These are phyloP conservation scores for Strobilomyces dryophilus DNA, from an alignment of 768 basidiomycete species.

Conservation along the genomic window DNA sequence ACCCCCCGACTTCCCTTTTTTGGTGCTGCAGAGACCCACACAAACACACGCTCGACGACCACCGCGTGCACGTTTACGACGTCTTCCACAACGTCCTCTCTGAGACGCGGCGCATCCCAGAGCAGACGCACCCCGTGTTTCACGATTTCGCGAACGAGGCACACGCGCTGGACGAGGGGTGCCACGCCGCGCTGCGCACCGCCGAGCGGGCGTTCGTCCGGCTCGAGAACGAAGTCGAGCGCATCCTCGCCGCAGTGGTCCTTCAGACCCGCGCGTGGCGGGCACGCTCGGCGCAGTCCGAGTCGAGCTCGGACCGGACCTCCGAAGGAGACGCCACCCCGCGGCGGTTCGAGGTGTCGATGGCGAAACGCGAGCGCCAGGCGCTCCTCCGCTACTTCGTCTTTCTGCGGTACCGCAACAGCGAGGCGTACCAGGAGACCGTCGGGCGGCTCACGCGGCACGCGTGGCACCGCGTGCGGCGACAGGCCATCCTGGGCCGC, in stretches of 20 bases:
- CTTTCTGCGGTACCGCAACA: constrained; percentile 58
- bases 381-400: constrained; percentile 47
- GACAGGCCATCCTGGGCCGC: constrained; percentile 23
- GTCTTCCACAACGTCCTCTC: constrained; percentile 47
- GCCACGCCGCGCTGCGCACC: constrained; percentile 33
- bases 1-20: neutral
- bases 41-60: constrained; percentile 31
- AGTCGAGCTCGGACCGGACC: neutral
- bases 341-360: constrained; percentile 18
- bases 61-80: constrained; percentile 49
- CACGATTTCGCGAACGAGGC: constrained; percentile 34
- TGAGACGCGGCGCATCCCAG: constrained; percentile 40
- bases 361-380: constrained; percentile 30
- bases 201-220: constrained; percentile 41
- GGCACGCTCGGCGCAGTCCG: neutral
- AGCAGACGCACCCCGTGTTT: constrained; percentile 37
- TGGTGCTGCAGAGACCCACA: constrained; percentile 19
- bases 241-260: constrained; percentile 33
- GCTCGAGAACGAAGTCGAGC: constrained; percentile 42
- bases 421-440: constrained; percentile 41
- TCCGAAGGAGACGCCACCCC: too few species aligned
- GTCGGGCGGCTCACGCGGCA: constrained; percentile 28
- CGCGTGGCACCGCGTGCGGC: constrained; percentile 28
- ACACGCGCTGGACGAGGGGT: constrained; percentile 33
- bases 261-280: constrained; percentile 28